These are phyloP conservation scores for Colletotrichum aenigma DNA, from an alignment of 2,329 filamentous ascomycete species.

Conservation along the genomic window DNA sequence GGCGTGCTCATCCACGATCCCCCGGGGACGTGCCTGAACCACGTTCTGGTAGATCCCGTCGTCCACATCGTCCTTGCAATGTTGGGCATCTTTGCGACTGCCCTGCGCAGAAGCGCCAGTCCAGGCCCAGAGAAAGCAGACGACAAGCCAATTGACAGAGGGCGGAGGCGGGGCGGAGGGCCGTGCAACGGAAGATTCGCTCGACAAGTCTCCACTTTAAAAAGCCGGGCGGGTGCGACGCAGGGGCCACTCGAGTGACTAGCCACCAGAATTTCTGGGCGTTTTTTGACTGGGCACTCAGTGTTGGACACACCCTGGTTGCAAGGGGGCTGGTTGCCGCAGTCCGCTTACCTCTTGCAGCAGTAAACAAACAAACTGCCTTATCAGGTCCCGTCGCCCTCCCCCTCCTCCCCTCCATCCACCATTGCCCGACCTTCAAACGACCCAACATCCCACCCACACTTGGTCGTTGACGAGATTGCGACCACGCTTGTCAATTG, in stretches of 20 bases:
- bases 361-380: slow-evolving; percentile 43
- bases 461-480: slow-evolving; percentile 22
- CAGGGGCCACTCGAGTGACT: slow-evolving; percentile 16
- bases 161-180: slow-evolving; percentile 11
- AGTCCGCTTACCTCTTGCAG: slow-evolving; percentile 14
- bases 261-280: slow-evolving; percentile 11
- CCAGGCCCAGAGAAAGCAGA: slow-evolving; percentile 6
- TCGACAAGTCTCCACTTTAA: neutral
- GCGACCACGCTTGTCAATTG: slow-evolving; percentile 6
- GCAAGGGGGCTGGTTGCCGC: slow-evolving; percentile 21
- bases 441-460: slow-evolving; percentile 25
- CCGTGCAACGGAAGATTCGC: slow-evolving; percentile 15
- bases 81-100: slow-evolving; percentile 11
- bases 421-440: slow-evolving; percentile 17
- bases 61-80: neutral
- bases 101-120: slow-evolving; percentile 2
- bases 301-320: neutral
- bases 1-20: neutral
- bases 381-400: slow-evolving; percentile 27
- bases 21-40: neutral
- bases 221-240: slow-evolving; percentile 10
- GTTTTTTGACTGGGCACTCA: neutral
- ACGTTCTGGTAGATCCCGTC: neutral
- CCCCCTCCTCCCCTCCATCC: slow-evolving; percentile 16
- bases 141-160: slow-evolving; percentile 12